phyloP scores from a whole-genome alignment of 306 rosid species.

The Casuarina equisetifolia region DNA sequence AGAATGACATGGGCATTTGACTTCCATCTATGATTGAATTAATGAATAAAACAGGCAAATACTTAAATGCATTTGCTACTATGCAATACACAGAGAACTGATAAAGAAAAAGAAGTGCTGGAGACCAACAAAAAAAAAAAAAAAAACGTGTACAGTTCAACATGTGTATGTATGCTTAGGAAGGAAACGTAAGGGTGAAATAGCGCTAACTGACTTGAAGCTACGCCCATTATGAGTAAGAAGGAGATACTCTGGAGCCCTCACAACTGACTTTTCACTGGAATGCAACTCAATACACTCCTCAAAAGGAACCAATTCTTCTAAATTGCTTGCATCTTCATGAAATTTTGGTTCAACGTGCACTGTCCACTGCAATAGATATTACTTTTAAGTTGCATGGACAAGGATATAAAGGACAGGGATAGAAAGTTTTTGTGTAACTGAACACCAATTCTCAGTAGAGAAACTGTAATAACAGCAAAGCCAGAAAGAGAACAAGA shows the following conservation, averaged over 20 bases:
- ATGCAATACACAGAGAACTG: background rate
- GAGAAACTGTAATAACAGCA: too few species aligned
- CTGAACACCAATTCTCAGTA: background rate
- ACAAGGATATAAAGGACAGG: background rate
- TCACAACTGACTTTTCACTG: slow-evolving; percentile 66
- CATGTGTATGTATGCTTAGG: slow-evolving; percentile 7
- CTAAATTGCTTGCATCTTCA: slow-evolving; percentile 80
- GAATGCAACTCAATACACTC: slow-evolving; percentile 82
- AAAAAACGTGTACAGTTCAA: slow-evolving; percentile 6
- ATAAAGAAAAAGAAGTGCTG: slow-evolving; percentile 1
- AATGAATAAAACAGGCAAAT: background rate
- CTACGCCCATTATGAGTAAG: slow-evolving; percentile 93
- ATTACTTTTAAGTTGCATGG: slow-evolving; percentile 1
- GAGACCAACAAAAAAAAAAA: background rate
- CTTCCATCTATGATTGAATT: background rate
- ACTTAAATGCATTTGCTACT: background rate
- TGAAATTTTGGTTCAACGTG: slow-evolving; percentile 84
- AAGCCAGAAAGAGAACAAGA: background rate
- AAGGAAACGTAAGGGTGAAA: slow-evolving; percentile 21
- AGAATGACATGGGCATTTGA: background rate
- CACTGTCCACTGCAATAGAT: slow-evolving; percentile 81
- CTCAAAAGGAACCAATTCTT: slow-evolving; percentile 91
- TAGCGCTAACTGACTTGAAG: slow-evolving; percentile 72
- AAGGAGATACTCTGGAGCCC: slow-evolving; percentile 75
- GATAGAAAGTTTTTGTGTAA: too few species aligned